Conservation (phyloP, 495 filamentous ascomycete genomes). For the Friedmanniomyces endolithicus region DNA sequence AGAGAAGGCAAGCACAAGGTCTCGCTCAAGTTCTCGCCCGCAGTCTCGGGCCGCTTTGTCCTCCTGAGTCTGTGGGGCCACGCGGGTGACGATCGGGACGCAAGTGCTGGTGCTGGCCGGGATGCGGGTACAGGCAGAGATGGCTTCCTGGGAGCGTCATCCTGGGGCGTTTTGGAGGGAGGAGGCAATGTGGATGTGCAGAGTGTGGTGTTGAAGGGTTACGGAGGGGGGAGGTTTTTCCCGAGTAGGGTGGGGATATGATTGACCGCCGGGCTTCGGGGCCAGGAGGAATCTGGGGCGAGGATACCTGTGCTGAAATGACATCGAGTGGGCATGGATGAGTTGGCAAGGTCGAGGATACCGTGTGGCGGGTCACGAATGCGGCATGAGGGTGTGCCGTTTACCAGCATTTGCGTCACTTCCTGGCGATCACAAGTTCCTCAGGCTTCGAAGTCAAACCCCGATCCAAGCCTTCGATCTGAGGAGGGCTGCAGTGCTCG, state of each 20-base stretch:
- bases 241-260: constrained; percentile 32
- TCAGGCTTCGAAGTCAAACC: too few species aligned
- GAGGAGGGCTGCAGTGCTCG: too few species aligned
- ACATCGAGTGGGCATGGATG: too few species aligned
- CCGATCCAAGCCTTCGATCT: too few species aligned
- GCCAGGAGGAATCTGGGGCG: not conserved
- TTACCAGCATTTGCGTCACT: too few species aligned
- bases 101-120: too few species aligned
- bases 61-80: constrained; percentile 71
- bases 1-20: constrained; percentile 9
- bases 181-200: constrained; percentile 71
- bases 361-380: too few species aligned
- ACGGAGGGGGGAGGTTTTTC: constrained; percentile 70
- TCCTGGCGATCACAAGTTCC: too few species aligned
- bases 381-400: too few species aligned
- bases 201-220: constrained; percentile 65
- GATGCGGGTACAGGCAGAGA: not conserved
- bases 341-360: too few species aligned
- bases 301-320: too few species aligned
- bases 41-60: constrained; percentile 64
- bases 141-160: not conserved
- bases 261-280: not conserved
- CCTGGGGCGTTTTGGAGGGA: not conserved
- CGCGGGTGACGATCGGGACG: constrained; percentile 18
- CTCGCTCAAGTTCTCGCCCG: constrained; percentile 72